phyloP scores from a whole-genome alignment of 2,329 filamentous ascomycete genomes.

The Rutstroemia sp. region DNA sequence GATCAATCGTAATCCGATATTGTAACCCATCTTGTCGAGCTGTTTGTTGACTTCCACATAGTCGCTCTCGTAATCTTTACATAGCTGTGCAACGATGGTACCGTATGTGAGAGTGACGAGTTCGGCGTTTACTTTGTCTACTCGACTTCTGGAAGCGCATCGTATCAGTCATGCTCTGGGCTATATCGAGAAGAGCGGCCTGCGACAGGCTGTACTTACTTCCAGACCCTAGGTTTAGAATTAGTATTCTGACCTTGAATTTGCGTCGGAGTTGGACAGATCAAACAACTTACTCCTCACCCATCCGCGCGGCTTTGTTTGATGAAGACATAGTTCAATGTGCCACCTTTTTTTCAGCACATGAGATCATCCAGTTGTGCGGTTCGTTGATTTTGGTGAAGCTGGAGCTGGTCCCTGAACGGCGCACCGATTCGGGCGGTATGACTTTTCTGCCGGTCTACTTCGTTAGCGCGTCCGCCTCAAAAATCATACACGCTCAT shows the following conservation, averaged over 20 bases:
- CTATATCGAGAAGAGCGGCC: conserved; percentile 10
- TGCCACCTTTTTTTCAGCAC: background rate
- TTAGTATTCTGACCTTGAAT: conserved; percentile 17
- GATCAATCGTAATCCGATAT: conserved; percentile 90
- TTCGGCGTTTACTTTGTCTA: conserved; percentile 98
- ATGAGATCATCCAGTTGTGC: background rate
- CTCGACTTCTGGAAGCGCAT: conserved; percentile 60
- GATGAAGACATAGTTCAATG: conserved; percentile 40
- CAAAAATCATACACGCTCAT: conserved; percentile 5
- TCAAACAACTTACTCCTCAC: conserved; percentile 59
- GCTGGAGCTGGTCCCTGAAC: conserved; percentile 2
- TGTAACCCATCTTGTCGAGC: conserved; percentile 98
- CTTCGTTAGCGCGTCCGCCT: conserved; percentile 4
- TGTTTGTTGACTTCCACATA: conserved; percentile 96
- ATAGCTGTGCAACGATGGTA: conserved; percentile 92
- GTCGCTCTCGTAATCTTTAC: conserved; percentile 91
- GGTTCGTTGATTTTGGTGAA: background rate
- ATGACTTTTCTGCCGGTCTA: too few relatives aligned
- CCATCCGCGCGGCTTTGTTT: conserved; percentile 60
- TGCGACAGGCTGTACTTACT: conserved; percentile 25
- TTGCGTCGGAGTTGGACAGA: background rate
- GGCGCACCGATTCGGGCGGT: background rate
- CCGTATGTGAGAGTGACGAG: conserved; percentile 96
- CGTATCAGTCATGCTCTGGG: conserved; percentile 23
- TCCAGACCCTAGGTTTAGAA: conserved; percentile 29